Evolutionary conservation across 1,139 yeast species (phyloP).

Genomic region (Barnettozyma hawaiiensis): DNA sequence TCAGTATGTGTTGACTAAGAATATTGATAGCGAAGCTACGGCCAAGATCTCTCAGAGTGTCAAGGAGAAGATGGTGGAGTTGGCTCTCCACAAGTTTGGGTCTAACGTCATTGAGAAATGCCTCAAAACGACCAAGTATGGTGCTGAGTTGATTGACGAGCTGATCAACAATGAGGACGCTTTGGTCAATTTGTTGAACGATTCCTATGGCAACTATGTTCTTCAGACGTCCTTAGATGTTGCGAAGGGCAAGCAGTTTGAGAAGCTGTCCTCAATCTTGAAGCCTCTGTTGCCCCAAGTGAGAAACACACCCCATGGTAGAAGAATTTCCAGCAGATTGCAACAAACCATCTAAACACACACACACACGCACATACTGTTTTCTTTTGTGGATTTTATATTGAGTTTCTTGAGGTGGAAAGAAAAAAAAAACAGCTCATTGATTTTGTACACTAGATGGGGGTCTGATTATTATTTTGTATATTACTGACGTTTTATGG

Average conservation of each 20-base stretch:
- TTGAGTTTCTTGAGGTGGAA: no score
- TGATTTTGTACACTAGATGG: neutral
- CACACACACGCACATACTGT: no score
- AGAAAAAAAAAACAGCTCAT: neutral
- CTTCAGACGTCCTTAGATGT: conserved; percentile 78
- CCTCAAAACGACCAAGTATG: conserved; percentile 51
- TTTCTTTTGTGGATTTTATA: neutral
- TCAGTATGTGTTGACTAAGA: conserved; percentile 75
- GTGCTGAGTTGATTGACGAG: conserved; percentile 37
- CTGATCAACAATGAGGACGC: conserved; percentile 39
- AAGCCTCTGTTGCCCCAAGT: conserved; percentile 60
- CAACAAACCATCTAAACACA: conserved; percentile 28
- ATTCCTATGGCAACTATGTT: conserved; percentile 78
- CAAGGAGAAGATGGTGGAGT: conserved; percentile 28
- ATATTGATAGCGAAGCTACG: conserved; percentile 27
- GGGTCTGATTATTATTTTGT: neutral
- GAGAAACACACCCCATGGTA: conserved; percentile 89
- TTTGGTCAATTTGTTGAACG: conserved; percentile 46
- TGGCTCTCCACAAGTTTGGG: conserved; percentile 90
- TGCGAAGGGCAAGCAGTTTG: conserved; percentile 52
- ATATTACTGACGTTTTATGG: neutral
- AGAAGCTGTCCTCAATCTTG: conserved; percentile 46
- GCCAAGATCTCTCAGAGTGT: conserved; percentile 30
- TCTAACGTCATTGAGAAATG: conserved; percentile 94
- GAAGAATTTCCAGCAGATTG: conserved; percentile 63